A percentile compares a stretch with the other conserved stretches of the same genome.
phyloP scores from a whole-genome alignment of 306 rosid genomes.

The Vigna mungo region DNA sequence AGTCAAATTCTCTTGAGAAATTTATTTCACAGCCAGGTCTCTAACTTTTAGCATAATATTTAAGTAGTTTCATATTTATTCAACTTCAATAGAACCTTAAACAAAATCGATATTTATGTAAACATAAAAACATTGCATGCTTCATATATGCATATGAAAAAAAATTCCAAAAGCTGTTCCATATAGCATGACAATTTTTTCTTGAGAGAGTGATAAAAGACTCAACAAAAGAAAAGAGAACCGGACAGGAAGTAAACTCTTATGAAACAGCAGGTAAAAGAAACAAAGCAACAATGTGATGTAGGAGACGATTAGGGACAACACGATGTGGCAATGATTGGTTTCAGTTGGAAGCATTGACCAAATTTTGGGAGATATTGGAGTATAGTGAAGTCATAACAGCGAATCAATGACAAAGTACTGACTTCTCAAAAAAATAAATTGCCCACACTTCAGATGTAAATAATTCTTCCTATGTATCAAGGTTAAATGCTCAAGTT shows the following conservation, averaged over 20 bases:
- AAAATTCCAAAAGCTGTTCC: neutral
- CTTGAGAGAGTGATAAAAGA: constrained; percentile 18
- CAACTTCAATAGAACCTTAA: neutral
- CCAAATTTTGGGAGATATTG: neutral
- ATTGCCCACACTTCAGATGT: neutral
- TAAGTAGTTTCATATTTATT: constrained; percentile 4
- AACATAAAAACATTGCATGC: neutral
- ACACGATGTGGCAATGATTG: neutral
- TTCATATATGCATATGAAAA: neutral
- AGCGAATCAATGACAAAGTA: neutral
- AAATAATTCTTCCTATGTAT: constrained; percentile 13
- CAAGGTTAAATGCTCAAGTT: neutral
- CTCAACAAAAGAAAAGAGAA: neutral
- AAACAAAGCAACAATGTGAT: neutral
- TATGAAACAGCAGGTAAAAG: neutral
- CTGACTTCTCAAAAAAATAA: neutral
- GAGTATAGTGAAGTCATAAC: neutral
- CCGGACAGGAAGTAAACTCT: neutral
- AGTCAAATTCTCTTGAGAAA: neutral
- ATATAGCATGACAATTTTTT: neutral
- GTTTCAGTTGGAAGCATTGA: neutral
- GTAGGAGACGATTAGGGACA: neutral
- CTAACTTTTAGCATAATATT: neutral
- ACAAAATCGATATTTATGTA: neutral
- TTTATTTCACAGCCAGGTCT: neutral